Base-by-base conservation (phyloP, 1,139 yeast genomes). In the Sugiyamaella japonica region DNA sequence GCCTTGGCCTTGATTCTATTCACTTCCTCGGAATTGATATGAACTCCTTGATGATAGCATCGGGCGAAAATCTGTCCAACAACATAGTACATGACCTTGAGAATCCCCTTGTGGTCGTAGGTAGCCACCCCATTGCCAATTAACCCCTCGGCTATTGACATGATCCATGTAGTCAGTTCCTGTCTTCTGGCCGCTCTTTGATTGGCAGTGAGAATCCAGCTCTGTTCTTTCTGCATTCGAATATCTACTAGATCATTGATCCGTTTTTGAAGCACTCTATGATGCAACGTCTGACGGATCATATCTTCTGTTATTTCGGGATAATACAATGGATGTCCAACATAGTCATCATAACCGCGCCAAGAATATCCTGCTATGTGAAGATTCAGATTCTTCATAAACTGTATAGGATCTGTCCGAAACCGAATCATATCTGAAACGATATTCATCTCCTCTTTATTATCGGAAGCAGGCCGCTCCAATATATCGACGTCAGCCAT, bases 21-120 rank as follows among this genome's bases (percentile, higher is more conserved):
- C 23, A 74, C 62, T 56, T 75, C 76, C 8, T 56, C 61, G 23
- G 67, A 58, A 48, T 71, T 66, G 48, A 75, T 72, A 57, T 73
- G 76, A 48, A 75, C 73, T 8, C 78, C 78, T 60, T 74, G 78
- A 58, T 73, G 73, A 60, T 75, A 75, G 16, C 76, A 68, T 12
- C 77, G 63, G 7, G 72, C 64, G 44, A 75, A 66, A 34, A 72
- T 64, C 57, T 74, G 76, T 42, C 73, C 74, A 34, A 72, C 72
- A 13, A 70, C 61, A 56, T 69, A 74, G 59, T 73, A 73, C 59
- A 71, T 64, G 41, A 70, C 59, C 47, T 70, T 65, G 39, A 73
- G 65, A 9, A 69, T 61, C 4, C 63, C 50, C 53, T 68, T 66
- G 55, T 64, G 65, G 43, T 72, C 72, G 50, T 69, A 72, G 23